A percentile compares a stretch with the other conserved stretches of the same genome.
Evolutionary conservation across 2,329 filamentous ascomycete species (phyloP).

Genomic region (Fulvia fulva): DNA sequence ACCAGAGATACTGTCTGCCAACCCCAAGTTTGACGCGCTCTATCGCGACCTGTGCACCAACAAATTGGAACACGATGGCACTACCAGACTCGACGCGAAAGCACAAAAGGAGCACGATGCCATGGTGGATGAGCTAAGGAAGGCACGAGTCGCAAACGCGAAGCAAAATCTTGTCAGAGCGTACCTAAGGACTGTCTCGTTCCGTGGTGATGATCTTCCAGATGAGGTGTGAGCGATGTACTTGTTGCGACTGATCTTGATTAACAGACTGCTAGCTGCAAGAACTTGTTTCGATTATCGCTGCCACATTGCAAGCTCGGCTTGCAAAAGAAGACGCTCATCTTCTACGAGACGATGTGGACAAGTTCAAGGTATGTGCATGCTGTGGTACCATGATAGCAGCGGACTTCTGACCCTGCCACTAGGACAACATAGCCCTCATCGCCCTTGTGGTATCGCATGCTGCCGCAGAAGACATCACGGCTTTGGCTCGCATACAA

Average conservation of each 20-base stretch:
- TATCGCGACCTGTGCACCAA: slow-evolving; percentile 43
- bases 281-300: slow-evolving; percentile 40
- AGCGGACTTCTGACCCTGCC: slow-evolving; percentile 2
- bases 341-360: slow-evolving; percentile 38
- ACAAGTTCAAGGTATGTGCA: slow-evolving; percentile 35
- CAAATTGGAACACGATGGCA: slow-evolving; percentile 44
- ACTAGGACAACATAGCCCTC: slow-evolving; percentile 34
- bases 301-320: slow-evolving; percentile 38
- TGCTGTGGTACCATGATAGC: not conserved
- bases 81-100: slow-evolving; percentile 41
- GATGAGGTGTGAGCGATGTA: slow-evolving; percentile 33
- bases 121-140: slow-evolving; percentile 37
- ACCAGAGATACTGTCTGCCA: slow-evolving; percentile 34
- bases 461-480: slow-evolving; percentile 30
- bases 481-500: slow-evolving; percentile 33
- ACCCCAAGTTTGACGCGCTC: slow-evolving; percentile 44
- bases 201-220: slow-evolving; percentile 35
- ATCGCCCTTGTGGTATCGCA: slow-evolving; percentile 35
- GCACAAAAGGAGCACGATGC: slow-evolving; percentile 39
- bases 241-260: not conserved
- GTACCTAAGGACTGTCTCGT: slow-evolving; percentile 35
- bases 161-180: slow-evolving; percentile 34
- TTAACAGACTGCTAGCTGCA: slow-evolving; percentile 32
- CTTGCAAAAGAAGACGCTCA: slow-evolving; percentile 36
- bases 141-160: slow-evolving; percentile 33